Evolutionary conservation across 2,329 filamentous ascomycete species (phyloP), one percentile per base, ranked within the genome.

Genomic region (Fusarium sp.): DNA sequence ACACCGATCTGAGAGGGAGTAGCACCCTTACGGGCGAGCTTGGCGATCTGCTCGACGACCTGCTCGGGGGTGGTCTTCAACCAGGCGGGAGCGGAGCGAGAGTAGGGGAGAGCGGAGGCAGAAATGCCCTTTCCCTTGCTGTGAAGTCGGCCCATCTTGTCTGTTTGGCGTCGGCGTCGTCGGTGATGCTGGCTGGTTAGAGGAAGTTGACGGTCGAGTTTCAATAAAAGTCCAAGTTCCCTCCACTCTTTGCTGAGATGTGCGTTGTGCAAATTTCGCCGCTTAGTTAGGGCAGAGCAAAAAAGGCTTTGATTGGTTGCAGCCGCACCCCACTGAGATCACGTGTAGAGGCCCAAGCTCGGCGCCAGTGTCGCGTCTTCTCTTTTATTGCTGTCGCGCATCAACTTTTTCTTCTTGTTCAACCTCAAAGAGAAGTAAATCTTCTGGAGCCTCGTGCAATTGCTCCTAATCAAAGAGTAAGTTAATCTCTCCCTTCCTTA

Each of bases 121-220:
- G 94, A 94, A 87, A 99, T 99, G 85, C 96, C 97, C 93, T 98
- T 98, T 88, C 96, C 95, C 81, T 98, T 97, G 90, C 89, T 93
- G 92, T 99, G 97, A 92, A 98, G 91, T 89, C 95, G 91, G 91
- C 94, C 94, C 94, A 97, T 97, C 76, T 84, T 92, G 84, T 79
- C 83, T 81, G 81, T 78, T 77, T 79, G 74, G 76, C 77, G 78
- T 72, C 73, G 80, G 28, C 28, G 71, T 73, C 77, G 77, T 68
- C 73, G 80, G 76, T 78, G 77, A 47, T 61, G 47, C 43, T 65
- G 73, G 75, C 71, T 73, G 69, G 28, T 31, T 31, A 31, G 28
- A 31, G 28, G 61, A 66, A 69, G 62, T 74, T 76, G 70, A 73
- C 70, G 71, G 60, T 31, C 28, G 28, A 31, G 28, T 31, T 31